A percentile compares a stretch with the other conserved stretches of the same genome.
Evolutionary conservation across 1,284 basidiomycete genomes (phyloP).

Genomic region (Schizopora paradoxa): DNA sequence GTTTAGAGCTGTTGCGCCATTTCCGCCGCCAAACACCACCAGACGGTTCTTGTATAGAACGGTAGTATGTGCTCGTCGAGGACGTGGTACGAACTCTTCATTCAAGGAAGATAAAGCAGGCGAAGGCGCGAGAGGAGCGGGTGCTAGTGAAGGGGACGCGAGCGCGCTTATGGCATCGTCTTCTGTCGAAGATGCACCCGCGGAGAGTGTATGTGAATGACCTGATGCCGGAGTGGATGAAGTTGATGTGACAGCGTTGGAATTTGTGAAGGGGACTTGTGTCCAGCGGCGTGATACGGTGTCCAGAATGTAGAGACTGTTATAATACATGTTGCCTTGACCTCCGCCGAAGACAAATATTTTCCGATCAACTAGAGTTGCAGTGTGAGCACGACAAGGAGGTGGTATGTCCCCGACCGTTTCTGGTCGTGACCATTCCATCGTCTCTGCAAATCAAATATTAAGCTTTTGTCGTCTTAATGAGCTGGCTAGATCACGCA

Average conservation of each 20-base stretch:
- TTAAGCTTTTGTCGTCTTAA: background rate
- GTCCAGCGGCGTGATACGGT: constrained; percentile 69
- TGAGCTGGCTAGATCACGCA: constrained; percentile 32
- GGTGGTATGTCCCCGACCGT: constrained; percentile 72
- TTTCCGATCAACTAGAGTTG: constrained; percentile 77
- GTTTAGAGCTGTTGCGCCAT: constrained; percentile 82
- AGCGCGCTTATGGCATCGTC: background rate
- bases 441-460: constrained; percentile 58
- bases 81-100: constrained; percentile 42
- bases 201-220: constrained; percentile 15
- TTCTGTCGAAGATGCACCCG: constrained; percentile 16
- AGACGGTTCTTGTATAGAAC: constrained; percentile 71
- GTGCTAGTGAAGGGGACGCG: constrained; percentile 7
- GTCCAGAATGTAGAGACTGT: constrained; percentile 79
- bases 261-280: constrained; percentile 40
- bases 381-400: constrained; percentile 83
- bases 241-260: constrained; percentile 20
- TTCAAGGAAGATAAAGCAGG: too few species aligned
- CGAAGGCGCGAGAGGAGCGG: constrained; percentile 21
- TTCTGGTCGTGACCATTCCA: constrained; percentile 82
- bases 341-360: constrained; percentile 87
- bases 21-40: constrained; percentile 90
- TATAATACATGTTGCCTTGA: constrained; percentile 70
- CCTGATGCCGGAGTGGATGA: background rate
- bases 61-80: constrained; percentile 83